Evolutionary conservation across 108 stramenopile species (phyloP).

Genomic region (Cyclotella distinguenda): DNA sequence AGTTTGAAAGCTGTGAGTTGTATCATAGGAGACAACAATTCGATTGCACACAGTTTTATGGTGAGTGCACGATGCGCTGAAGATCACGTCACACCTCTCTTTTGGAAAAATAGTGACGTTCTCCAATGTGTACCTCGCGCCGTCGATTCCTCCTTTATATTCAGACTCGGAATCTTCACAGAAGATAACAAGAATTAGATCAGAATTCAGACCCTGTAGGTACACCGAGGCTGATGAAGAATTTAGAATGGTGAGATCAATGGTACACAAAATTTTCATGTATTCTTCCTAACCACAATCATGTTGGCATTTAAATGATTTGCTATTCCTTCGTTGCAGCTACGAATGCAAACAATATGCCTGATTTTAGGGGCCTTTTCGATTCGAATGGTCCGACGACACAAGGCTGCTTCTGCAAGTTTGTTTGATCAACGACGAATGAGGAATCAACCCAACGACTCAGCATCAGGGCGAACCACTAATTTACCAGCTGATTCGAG

Average conservation of each 20-base stretch:
- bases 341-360: conserved; percentile 40
- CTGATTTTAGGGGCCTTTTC: conserved; percentile 33
- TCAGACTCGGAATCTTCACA: conserved; percentile 21
- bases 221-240: conserved; percentile 39
- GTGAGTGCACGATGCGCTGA: conserved; percentile 4
- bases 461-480: background rate
- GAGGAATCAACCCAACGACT: conserved; percentile 17
- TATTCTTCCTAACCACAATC: background rate
- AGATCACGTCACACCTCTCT: background rate
- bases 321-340: background rate
- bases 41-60: conserved; percentile 33
- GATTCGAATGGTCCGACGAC: conserved; percentile 29
- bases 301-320: background rate
- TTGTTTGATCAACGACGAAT: conserved; percentile 42
- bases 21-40: conserved; percentile 35
- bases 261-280: background rate
- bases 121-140: background rate
- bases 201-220: conserved; percentile 35
- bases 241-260: conserved; percentile 37
- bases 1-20: conserved; percentile 25
- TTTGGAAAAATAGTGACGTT: background rate
- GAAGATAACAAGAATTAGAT: conserved; percentile 17
- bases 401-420: conserved; percentile 34
- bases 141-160: background rate
- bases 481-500: background rate